A percentile compares a stretch with the other conserved stretches of the same genome.
Evolutionary conservation across 805 yeast species (phyloP).

Genomic region (Saturnispora mendoncae): DNA sequence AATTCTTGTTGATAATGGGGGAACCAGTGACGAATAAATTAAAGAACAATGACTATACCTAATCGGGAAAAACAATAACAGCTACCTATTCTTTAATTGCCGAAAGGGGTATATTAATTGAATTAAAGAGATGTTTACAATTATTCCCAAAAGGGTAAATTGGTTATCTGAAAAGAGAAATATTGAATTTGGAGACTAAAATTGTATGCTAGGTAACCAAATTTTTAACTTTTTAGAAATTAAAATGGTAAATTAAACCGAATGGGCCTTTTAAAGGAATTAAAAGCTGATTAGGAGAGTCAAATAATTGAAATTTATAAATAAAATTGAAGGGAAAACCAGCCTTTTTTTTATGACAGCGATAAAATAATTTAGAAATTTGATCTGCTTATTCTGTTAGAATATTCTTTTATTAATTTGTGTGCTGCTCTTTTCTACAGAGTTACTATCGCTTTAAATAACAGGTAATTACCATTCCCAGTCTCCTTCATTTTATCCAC

Average conservation of each 20-base stretch:
- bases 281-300: no score
- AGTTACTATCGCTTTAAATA: background rate
- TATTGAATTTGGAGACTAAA: no score
- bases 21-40: no score
- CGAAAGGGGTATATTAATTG: background rate
- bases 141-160: constrained; percentile 1
- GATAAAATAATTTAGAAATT: background rate
- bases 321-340: no score
- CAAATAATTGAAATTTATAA: no score
- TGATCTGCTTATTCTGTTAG: background rate
- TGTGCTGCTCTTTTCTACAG: background rate
- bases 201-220: no score
- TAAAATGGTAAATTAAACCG: no score
- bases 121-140: background rate
- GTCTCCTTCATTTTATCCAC: background rate
- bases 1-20: no score
- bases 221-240: no score
- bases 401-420: background rate
- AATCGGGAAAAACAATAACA: background rate
- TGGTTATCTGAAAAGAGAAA: background rate
- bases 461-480: background rate
- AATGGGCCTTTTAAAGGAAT: no score
- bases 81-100: background rate
- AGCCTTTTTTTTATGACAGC: background rate
- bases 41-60: no score